Evolutionary conservation across 1,284 basidiomycete genomes (phyloP).

Genomic region (Cryptococcus floricola): DNA sequence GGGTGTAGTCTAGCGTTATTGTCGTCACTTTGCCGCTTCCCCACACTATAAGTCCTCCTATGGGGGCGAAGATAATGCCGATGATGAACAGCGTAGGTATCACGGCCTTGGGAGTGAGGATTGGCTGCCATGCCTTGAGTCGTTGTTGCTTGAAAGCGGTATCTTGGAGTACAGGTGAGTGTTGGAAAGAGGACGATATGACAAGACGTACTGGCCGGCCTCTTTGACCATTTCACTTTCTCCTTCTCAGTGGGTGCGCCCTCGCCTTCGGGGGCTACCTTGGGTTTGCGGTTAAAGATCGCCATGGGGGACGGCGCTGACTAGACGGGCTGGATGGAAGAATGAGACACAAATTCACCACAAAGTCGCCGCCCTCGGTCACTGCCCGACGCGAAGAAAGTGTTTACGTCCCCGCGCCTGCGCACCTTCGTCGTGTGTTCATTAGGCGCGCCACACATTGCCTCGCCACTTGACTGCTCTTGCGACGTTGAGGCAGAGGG

Average conservation of each 20-base stretch:
- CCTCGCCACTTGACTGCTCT: too few relatives aligned
- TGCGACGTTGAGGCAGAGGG: too few relatives aligned
- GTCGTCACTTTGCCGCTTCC: conserved; percentile 81
- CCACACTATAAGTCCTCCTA: conserved; percentile 91
- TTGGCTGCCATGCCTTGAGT: conserved; percentile 99
- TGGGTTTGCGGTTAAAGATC: conserved; percentile 44
- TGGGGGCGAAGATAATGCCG: conserved; percentile 90
- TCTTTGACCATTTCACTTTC: conserved; percentile 80
- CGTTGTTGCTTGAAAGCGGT: conserved; percentile 99
- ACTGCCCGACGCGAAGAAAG: too few relatives aligned
- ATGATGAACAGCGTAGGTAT: conserved; percentile 93
- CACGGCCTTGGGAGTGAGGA: conserved; percentile 94
- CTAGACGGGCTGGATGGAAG: too few relatives aligned
- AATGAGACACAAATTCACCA: too few relatives aligned
- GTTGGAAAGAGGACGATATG: background rate
- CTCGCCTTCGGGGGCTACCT: conserved; percentile 29
- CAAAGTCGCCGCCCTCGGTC: too few relatives aligned
- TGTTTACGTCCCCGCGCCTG: background rate
- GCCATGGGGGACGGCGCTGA: conserved; percentile 23
- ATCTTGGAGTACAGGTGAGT: conserved; percentile 53
- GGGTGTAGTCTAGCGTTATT: conserved; percentile 92
- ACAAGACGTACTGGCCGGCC: conserved; percentile 73
- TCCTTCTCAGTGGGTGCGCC: conserved; percentile 55
- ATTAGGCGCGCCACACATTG: background rate
- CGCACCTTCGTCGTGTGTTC: background rate